These are phyloP conservation scores for Aureobasidium zeae DNA, from an alignment of 2,329 filamentous ascomycete genomes.

Conservation along the genomic window DNA sequence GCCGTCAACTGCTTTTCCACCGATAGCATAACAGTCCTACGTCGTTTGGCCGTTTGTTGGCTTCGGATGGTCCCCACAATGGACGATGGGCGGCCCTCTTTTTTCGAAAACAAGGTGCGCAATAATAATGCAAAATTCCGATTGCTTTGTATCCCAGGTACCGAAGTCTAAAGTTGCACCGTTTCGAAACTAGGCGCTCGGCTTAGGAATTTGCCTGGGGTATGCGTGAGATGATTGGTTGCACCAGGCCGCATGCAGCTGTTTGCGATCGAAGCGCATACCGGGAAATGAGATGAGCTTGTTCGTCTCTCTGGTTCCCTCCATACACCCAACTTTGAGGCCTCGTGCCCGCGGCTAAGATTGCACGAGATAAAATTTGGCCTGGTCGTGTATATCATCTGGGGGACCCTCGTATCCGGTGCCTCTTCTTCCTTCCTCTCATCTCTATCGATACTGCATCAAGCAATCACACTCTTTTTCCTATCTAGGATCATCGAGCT, in stretches of 20 bases:
- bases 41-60: too few species aligned
- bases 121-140: neutral
- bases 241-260: constrained; percentile 4
- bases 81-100: too few species aligned
- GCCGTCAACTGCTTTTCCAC: too few species aligned
- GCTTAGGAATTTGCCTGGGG: neutral
- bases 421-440: neutral
- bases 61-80: too few species aligned
- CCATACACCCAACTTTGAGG: constrained; percentile 8
- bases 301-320: neutral
- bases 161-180: constrained; percentile 12
- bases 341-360: constrained; percentile 15
- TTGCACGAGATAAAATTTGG: too few species aligned
- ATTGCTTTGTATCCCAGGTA: constrained; percentile 7
- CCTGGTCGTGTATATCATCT: constrained; percentile 14
- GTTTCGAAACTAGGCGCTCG: constrained; percentile 9
- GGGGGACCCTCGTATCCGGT: constrained; percentile 5
- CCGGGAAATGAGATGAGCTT: constrained; percentile 15
- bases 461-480: constrained; percentile 12
- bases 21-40: too few species aligned
- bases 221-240: constrained; percentile 7
- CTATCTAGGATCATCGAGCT: constrained; percentile 9
- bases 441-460: constrained; percentile 9
- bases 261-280: constrained; percentile 14
- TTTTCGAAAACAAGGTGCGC: too few species aligned